Evolutionary conservation across 257 asterid genomes (phyloP).

Genomic region (Catharanthus roseus): DNA sequence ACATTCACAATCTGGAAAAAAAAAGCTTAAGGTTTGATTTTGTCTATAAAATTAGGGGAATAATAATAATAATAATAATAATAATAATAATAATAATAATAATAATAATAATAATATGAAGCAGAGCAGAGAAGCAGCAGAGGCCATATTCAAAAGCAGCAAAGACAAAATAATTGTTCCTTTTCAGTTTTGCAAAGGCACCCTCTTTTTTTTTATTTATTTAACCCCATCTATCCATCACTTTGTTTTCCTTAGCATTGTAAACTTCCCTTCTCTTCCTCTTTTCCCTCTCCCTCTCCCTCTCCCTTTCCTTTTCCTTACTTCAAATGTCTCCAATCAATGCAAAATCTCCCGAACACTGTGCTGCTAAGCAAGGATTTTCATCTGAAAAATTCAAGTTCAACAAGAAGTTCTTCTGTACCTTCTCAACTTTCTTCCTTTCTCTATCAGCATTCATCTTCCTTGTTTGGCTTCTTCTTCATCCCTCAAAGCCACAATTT

Average conservation of each 20-base stretch:
- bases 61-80: no score
- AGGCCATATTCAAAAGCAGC: conserved; percentile 44
- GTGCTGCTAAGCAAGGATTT: conserved; percentile 53
- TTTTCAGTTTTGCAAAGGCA: conserved; percentile 15
- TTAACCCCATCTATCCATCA: conserved; percentile 15
- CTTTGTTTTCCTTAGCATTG: conserved; percentile 25
- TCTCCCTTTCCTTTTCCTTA: background rate
- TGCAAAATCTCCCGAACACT: conserved; percentile 80
- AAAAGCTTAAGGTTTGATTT: no score
- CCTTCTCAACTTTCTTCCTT: conserved; percentile 53
- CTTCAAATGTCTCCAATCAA: conserved; percentile 62
- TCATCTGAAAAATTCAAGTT: conserved; percentile 22
- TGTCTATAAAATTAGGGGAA: no score
- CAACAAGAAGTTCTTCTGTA: conserved; percentile 45
- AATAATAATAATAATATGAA: background rate
- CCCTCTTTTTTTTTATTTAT: conserved; percentile 36
- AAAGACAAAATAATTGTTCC: conserved; percentile 38
- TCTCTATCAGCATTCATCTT: conserved; percentile 57
- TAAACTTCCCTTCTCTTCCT: conserved; percentile 8
- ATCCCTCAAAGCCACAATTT: conserved; percentile 71
- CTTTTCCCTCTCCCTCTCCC: background rate
- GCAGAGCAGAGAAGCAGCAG: no score
- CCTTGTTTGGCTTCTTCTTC: conserved; percentile 70
- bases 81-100: no score
- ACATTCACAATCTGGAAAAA: no score